A percentile compares a stretch with the other conserved stretches of the same genome.
Conservation (phyloP, 108 stramenopile species). For the Skeletonema tropicum region DNA sequence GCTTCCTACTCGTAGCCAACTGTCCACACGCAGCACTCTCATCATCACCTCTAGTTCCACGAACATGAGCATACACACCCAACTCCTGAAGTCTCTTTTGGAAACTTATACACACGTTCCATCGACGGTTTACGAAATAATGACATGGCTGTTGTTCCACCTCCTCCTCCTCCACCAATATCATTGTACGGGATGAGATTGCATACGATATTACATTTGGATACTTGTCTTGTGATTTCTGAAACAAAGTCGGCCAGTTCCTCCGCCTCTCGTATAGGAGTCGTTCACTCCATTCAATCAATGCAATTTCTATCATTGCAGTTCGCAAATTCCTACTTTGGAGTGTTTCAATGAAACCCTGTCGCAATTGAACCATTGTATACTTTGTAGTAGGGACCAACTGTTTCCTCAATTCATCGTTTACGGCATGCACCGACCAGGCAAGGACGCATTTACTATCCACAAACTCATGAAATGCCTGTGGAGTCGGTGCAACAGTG, state of each 20-base stretch:
- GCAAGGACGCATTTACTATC: no score
- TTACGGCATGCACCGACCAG: no score
- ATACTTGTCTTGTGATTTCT: constrained; percentile 55
- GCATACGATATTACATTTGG: constrained; percentile 67
- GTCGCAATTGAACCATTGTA: constrained; percentile 72
- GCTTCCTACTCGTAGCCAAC: constrained; percentile 66
- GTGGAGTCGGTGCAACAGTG: no score
- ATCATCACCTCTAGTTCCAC: constrained; percentile 87
- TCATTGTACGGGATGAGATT: constrained; percentile 88
- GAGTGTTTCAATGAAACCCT: constrained; percentile 63
- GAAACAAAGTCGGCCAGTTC: constrained; percentile 74
- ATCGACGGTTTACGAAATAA: constrained; percentile 62
- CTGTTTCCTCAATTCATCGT: no score
- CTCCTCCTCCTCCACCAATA: constrained; percentile 58
- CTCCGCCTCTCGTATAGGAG: constrained; percentile 68
- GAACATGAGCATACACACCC: constrained; percentile 61
- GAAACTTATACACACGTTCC: constrained; percentile 64
- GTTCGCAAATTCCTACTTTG: constrained; percentile 45
- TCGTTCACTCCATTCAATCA: constrained; percentile 88
- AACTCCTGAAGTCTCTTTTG: constrained; percentile 61
- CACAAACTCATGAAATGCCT: no score
- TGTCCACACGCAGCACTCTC: constrained; percentile 89
- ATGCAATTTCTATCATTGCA: constrained; percentile 80
- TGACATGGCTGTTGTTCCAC: constrained; percentile 20
- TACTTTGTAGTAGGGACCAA: constrained; percentile 83